Percentiles rank a stretch among this genome's conserved stretches.
phyloP scores from a whole-genome alignment of 495 filamentous ascomycete genomes.

The Viridothelium virens region DNA sequence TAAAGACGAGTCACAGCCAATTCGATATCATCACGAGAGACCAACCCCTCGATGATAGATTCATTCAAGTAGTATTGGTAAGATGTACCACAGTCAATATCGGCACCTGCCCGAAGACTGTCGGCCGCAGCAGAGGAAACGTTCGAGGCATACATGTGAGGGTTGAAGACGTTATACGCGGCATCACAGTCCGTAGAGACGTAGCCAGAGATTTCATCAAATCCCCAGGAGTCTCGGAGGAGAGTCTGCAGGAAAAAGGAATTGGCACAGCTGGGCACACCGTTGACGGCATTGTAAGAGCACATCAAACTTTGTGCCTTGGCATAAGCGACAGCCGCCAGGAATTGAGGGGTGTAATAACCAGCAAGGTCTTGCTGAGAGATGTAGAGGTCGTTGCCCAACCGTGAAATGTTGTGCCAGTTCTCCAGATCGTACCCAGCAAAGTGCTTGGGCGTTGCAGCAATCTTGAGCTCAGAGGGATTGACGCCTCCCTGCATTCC shows the following conservation, averaged over 20 bases:
- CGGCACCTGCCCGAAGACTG: constrained; percentile 42
- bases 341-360: constrained; percentile 25
- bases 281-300: constrained; percentile 25
- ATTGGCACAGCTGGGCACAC: constrained; percentile 23
- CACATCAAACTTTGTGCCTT: constrained; percentile 24
- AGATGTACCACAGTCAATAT: constrained; percentile 54
- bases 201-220: constrained; percentile 15
- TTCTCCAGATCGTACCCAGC: constrained; percentile 60
- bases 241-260: constrained; percentile 21
- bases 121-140: constrained; percentile 14
- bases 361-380: constrained; percentile 22
- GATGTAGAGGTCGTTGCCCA: constrained; percentile 19
- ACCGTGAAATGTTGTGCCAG: constrained; percentile 39
- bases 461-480: constrained; percentile 44
- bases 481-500: constrained; percentile 51
- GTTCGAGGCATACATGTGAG: constrained; percentile 20
- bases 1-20: constrained; percentile 48
- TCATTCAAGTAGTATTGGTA: constrained; percentile 46
- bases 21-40: constrained; percentile 28
- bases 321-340: constrained; percentile 16
- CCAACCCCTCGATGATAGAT: constrained; percentile 42
- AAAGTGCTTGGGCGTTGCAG: constrained; percentile 59
- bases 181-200: constrained; percentile 25
- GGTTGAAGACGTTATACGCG: constrained; percentile 19
- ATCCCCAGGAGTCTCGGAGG: constrained; percentile 23